Evolutionary conservation across 2,329 filamentous ascomycete genomes (phyloP).

Genomic region (Arthroderma uncinatum): DNA sequence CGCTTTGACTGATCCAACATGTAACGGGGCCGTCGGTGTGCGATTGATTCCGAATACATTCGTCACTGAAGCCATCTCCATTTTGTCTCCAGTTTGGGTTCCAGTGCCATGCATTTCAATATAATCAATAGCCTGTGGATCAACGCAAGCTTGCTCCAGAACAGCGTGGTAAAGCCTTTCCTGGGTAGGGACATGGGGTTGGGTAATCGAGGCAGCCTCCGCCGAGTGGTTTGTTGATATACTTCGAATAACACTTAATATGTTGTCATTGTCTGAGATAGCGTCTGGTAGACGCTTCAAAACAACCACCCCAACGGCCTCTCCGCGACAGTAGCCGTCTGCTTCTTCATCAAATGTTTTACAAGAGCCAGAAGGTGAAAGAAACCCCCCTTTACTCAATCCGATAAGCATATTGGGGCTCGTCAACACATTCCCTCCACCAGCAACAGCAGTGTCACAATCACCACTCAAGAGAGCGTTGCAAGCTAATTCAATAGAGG

Average conservation of each 20-base stretch:
- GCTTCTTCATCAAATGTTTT: slow-evolving; percentile 46
- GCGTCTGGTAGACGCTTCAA: slow-evolving; percentile 67
- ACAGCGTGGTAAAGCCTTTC: slow-evolving; percentile 55
- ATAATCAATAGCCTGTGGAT: slow-evolving; percentile 67
- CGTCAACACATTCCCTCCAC: slow-evolving; percentile 10
- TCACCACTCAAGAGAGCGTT: slow-evolving; percentile 18
- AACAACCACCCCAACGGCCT: slow-evolving; percentile 52
- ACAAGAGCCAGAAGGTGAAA: slow-evolving; percentile 43
- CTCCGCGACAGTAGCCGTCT: slow-evolving; percentile 53
- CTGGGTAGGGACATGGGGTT: slow-evolving; percentile 68
- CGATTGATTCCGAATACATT: slow-evolving; percentile 36
- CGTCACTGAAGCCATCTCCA: slow-evolving; percentile 65
- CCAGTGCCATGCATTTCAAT: slow-evolving; percentile 87
- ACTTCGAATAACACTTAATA: slow-evolving; percentile 56
- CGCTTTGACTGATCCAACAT: slow-evolving; percentile 15
- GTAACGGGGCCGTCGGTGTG: background rate
- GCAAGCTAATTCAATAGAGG: slow-evolving; percentile 18
- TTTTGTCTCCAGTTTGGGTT: slow-evolving; percentile 63
- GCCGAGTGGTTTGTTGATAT: slow-evolving; percentile 56
- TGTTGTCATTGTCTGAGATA: slow-evolving; percentile 53
- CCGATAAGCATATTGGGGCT: slow-evolving; percentile 9
- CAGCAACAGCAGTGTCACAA: slow-evolving; percentile 15
- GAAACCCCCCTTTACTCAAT: slow-evolving; percentile 46
- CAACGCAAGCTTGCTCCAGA: slow-evolving; percentile 59
- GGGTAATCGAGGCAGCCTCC: slow-evolving; percentile 77